Percentiles rank a stretch among this genome's conserved stretches.
These are phyloP conservation scores for Fusarium odoratissimum DNA, from an alignment of 2,329 filamentous ascomycete genomes.

Conservation along the genomic window DNA sequence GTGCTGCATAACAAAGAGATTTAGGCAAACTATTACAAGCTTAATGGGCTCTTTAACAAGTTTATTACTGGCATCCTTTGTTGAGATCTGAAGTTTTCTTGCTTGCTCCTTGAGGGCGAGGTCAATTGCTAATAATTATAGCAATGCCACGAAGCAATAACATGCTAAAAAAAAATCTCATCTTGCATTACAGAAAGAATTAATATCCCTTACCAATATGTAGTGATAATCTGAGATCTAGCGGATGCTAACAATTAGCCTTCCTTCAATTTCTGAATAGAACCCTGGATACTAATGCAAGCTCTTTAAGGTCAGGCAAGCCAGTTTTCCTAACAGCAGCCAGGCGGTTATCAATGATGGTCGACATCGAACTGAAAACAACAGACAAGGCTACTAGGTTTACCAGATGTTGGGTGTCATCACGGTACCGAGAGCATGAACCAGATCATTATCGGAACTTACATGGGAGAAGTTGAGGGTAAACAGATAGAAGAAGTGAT, in stretches of 20 bases:
- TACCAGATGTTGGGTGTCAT: constrained; percentile 58
- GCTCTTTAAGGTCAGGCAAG: constrained; percentile 38
- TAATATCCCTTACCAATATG: neutral
- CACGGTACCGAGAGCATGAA: constrained; percentile 22
- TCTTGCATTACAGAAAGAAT: neutral
- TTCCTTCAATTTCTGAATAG: neutral
- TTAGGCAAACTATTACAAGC: too few species aligned
- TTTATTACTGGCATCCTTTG: neutral
- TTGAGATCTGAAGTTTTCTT: neutral
- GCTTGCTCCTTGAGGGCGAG: neutral
- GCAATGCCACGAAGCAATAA: neutral
- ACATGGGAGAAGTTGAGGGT: constrained; percentile 2
- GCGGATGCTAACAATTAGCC: constrained; percentile 30
- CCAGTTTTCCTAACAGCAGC: constrained; percentile 43
- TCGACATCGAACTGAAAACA: constrained; percentile 38
- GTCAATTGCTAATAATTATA: neutral
- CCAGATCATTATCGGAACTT: constrained; percentile 27
- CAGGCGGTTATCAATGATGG: constrained; percentile 42
- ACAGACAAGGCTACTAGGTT: constrained; percentile 52
- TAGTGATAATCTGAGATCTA: neutral
- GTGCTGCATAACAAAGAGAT: neutral
- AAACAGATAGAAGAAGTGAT: neutral
- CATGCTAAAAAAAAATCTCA: neutral
- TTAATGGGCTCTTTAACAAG: neutral
- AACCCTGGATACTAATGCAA: neutral